Base-by-base conservation (phyloP, 2,329 filamentous ascomycete species). In the Calonectria ilicicola region DNA sequence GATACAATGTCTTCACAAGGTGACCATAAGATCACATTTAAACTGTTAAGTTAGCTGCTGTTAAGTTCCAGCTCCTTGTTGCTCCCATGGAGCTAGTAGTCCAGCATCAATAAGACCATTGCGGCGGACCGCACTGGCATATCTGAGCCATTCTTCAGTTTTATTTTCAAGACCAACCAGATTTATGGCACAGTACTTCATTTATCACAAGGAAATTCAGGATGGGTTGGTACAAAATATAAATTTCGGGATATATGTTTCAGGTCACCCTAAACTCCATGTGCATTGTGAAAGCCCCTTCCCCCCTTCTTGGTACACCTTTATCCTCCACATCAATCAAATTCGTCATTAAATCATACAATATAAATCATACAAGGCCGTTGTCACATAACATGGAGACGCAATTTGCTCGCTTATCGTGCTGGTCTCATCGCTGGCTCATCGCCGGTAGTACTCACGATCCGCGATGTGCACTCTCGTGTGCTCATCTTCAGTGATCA, bases 401-500 rank as follows among this genome's bases (percentile, higher is more conserved):
- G 60, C 29, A 21, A 40, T 23, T 46, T 58, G 19, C 29, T 17
- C 26, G 49, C 21, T 21, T 49, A 8, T 44, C 21, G 17, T n/a
- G 15, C 46, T 42, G 40, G 9, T 40, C 14, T n/a, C 42, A 35
- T 17, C 49, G 4, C 32, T 21, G n/a, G 60, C 38, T 71, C 58
- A 76, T 64, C 76, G 72, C 21, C 76, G 74, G 26, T 81, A 77
- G 70, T 85, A 84, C 70, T 78, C 77, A 29, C 83, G 78, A 60
- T 86, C 84, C 29, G 81, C 77, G 27, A 85, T 83, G 27, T 77
- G 77, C 21, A 86, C 77, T 51, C 81, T 77, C 27, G 76, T 69
- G 21, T 69, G 72, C 38, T 81, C 77, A 23, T 81, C 76, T 72
- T 80, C 82, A 71, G 70, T 74, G 23, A 81, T 83, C 81, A 78